A percentile compares a stretch with the other conserved stretches of the same genome.
These are phyloP conservation scores for Lactifluus rugatus DNA, from an alignment of 768 basidiomycete species.

Conservation along the genomic window DNA sequence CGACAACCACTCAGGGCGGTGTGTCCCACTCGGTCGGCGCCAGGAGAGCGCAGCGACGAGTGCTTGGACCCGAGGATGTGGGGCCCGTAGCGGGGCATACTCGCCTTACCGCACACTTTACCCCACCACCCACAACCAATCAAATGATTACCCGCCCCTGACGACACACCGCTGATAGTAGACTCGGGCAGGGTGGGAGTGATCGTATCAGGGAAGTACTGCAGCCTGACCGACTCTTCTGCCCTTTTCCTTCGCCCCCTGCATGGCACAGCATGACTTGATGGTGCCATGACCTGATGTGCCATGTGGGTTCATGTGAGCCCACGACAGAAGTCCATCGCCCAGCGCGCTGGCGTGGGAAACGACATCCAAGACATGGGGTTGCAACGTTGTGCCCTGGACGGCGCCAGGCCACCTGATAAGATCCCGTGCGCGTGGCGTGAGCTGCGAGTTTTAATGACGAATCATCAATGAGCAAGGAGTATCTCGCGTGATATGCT, in stretches of 20 bases:
- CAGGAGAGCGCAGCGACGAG: not conserved
- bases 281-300: no score
- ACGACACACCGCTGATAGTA: not conserved
- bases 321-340: not conserved
- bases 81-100: no score
- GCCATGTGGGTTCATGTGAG: not conserved
- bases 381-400: not conserved
- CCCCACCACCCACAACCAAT: not conserved
- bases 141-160: not conserved
- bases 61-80: not conserved
- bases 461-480: not conserved
- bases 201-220: not conserved
- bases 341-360: constrained; percentile 13
- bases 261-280: not conserved
- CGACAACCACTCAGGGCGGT: not conserved
- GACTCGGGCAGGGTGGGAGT: not conserved
- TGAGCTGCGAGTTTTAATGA: not conserved
- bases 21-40: not conserved
- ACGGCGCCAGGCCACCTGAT: not conserved
- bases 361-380: not conserved
- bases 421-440: not conserved
- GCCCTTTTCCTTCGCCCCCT: not conserved
- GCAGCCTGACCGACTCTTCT: not conserved
- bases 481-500: not conserved
- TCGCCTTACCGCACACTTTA: not conserved